Base-by-base conservation (phyloP, 306 rosid species). In the barrel medic (Medicago truncatula) region DNA sequence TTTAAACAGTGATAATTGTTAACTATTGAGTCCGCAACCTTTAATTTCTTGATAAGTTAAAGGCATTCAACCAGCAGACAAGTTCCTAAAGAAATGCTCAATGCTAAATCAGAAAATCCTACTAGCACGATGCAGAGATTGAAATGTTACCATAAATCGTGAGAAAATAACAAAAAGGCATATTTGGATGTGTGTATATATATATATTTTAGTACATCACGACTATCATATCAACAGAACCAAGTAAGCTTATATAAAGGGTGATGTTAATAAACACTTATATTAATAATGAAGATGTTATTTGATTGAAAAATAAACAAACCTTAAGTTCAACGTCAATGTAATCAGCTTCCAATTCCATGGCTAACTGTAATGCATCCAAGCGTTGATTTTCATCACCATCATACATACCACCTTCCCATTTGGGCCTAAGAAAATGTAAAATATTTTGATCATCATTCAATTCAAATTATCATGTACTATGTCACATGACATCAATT, bases 271-370 rank as follows among this genome's bases (percentile, higher is more conserved):
- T 50, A 5, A 50, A 20, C 56, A 5, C n/a, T 50, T 5, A 49
- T 25, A 14, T 7, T 0, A 53, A 31, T 31, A 34, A 50, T 50
- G 9, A 49, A 15, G 17, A 7, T 50, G 21, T 56, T 7, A 73
- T 12, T 8, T 13, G 43, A 85, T 74, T 46, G 36, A 14, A 4
- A 56, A 1, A 40, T 11, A 43, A 11, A 60, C 47, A 73, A 71
- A 93, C 98, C 98, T 93, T 83, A 63, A 93, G 95, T 83, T 93
- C 97, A 76, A 93, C 84, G 53, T 93, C 98, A 21, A 93, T 71
- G 83, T 87, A 93, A 85, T 89, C 96, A 59, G 98, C 96, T 71
- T 97, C 98, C 13, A 87, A 77, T 70, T 93, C 92, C 86, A 91
- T 79, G 14, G 96, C 97, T 65, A 90, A 84, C 47, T 87, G 85